phyloP scores from a whole-genome alignment of 345 rosid species.

The Microthlaspi erraticum region DNA sequence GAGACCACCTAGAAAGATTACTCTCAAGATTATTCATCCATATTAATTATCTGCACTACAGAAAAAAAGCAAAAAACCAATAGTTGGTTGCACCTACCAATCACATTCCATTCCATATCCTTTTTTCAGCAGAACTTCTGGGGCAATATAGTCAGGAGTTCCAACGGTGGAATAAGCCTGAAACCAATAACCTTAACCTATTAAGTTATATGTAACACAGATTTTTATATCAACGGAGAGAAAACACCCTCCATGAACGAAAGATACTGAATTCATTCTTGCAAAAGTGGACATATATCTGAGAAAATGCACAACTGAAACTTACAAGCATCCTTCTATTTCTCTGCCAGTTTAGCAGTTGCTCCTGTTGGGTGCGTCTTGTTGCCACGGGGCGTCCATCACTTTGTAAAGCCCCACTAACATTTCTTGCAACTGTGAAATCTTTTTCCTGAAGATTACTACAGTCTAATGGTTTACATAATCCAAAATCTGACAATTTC shows the following conservation, averaged over 20 bases:
- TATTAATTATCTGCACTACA: constrained; percentile 26
- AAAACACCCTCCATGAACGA: neutral
- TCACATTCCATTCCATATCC: constrained; percentile 99
- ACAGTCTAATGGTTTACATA: constrained; percentile 97
- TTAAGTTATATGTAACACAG: constrained; percentile 38
- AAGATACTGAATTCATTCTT: constrained; percentile 4
- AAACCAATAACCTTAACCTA: constrained; percentile 34
- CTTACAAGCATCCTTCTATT: constrained; percentile 96
- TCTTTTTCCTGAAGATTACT: constrained; percentile 93
- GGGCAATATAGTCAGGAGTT: constrained; percentile 98
- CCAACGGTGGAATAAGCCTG: constrained; percentile 99
- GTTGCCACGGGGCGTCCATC: constrained; percentile 84
- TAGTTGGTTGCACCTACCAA: constrained; percentile 65
- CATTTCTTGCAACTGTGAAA: constrained; percentile 63
- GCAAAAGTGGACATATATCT: neutral
- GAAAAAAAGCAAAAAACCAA: constrained; percentile 14
- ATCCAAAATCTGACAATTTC: constrained; percentile 96
- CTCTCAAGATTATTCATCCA: constrained; percentile 36
- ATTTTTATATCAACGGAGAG: constrained; percentile 22
- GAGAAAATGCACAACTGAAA: constrained; percentile 32
- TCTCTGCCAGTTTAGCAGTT: constrained; percentile 93
- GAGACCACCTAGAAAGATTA: constrained; percentile 85
- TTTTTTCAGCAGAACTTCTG: constrained; percentile 94
- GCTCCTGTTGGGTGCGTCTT: constrained; percentile 92
- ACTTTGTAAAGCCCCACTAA: constrained; percentile 74